These are phyloP conservation scores for Xylaria cubensis DNA, from an alignment of 495 filamentous ascomycete genomes.

Conservation along the genomic window DNA sequence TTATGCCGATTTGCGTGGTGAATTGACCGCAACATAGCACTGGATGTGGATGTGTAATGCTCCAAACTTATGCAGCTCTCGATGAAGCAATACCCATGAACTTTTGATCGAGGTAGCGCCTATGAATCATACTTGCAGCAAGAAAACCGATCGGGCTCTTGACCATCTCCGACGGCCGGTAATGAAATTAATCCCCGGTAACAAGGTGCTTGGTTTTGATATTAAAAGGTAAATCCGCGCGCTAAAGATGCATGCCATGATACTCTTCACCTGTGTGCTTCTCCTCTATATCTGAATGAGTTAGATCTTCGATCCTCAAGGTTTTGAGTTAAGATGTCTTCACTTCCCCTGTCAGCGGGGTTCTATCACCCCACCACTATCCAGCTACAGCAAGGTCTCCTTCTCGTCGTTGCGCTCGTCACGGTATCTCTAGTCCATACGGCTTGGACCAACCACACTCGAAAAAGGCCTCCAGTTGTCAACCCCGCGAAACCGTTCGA, in stretches of 20 bases:
- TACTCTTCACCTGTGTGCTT: not conserved
- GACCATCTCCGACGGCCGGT: constrained; percentile 8
- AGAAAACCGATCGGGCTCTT: not conserved
- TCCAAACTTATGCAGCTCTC: not conserved
- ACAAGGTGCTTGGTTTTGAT: not conserved
- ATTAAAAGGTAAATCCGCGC: not conserved
- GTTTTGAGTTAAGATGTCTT: not conserved
- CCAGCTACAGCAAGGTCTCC: constrained; percentile 1
- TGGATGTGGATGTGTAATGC: not conserved
- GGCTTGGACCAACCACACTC: not conserved
- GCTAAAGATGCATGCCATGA: not conserved
- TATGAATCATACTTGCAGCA: constrained; percentile 8
- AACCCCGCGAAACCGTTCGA: constrained; percentile 14
- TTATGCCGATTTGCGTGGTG: not conserved
- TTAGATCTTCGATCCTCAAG: not conserved
- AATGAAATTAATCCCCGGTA: not conserved
- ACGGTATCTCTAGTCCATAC: not conserved
- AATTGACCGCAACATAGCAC: not conserved
- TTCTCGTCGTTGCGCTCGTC: not conserved
- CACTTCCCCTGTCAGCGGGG: not conserved
- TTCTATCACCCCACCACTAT: not conserved
- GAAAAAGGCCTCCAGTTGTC: not conserved
- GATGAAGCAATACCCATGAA: not conserved
- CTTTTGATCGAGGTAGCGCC: not conserved
- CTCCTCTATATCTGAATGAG: not conserved